These are phyloP conservation scores for Penicillium desertorum DNA, from an alignment of 495 filamentous ascomycete species.

Conservation along the genomic window DNA sequence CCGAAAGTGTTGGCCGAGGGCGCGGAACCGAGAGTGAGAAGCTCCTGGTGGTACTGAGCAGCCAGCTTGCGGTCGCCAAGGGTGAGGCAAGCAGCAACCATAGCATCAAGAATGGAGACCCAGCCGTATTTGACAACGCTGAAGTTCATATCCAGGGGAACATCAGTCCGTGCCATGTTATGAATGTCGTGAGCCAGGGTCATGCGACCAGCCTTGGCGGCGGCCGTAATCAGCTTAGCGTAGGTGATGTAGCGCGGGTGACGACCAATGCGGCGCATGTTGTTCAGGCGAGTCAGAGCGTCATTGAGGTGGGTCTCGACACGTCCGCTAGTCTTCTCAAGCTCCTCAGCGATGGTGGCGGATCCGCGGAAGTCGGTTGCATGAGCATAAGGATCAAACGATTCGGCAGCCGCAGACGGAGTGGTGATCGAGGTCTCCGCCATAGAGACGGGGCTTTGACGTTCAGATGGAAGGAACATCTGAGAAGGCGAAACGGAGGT, in stretches of 20 bases:
- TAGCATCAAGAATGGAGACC: conserved; percentile 90
- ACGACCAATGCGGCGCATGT: conserved; percentile 87
- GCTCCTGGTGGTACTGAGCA: conserved; percentile 83
- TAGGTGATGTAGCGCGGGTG: conserved; percentile 95
- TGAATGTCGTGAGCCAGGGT: conserved; percentile 84
- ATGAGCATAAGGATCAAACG: conserved; percentile 83
- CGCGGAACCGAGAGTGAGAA: conserved; percentile 80
- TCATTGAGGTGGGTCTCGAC: conserved; percentile 73
- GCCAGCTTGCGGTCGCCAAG: conserved; percentile 77
- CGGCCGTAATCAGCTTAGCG: conserved; percentile 87
- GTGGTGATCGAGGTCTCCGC: conserved; percentile 37
- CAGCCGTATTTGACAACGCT: conserved; percentile 87
- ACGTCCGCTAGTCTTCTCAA: conserved; percentile 70
- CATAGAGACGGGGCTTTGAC: conserved; percentile 43
- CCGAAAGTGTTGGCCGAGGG: conserved; percentile 98
- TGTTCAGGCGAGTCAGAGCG: conserved; percentile 76
- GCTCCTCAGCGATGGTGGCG: conserved; percentile 78
- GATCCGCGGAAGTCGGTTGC: conserved; percentile 92
- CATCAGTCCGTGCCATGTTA: conserved; percentile 79
- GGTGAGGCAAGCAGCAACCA: conserved; percentile 90
- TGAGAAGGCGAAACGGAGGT: conserved; percentile 16
- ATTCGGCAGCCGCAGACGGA: conserved; percentile 63
- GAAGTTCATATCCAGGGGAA: conserved; percentile 79
- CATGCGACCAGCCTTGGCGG: conserved; percentile 75
- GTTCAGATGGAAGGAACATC: conserved; percentile 29